phyloP scores from a whole-genome alignment of 768 basidiomycete species.

The Amanita phalloides region DNA sequence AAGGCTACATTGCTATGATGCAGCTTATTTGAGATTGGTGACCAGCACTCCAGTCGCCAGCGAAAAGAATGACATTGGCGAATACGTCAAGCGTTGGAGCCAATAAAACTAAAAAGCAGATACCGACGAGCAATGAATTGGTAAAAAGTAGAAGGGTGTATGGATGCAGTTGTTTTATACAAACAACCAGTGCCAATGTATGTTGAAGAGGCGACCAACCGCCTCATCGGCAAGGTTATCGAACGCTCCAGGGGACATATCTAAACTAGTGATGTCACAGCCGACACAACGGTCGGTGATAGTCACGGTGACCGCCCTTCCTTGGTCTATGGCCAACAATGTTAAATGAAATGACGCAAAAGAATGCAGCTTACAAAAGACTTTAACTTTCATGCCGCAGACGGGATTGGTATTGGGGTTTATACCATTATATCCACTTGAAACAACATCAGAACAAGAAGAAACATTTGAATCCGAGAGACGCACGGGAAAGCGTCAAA shows the following conservation, averaged over 20 bases:
- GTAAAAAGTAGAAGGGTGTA: slow-evolving; percentile 5
- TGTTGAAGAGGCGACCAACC: slow-evolving; percentile 38
- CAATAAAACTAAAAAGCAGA: slow-evolving; percentile 2
- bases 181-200: slow-evolving; percentile 39
- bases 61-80: slow-evolving; percentile 4
- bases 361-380: slow-evolving; percentile 34
- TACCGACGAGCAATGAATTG: slow-evolving; percentile 3
- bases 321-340: slow-evolving; percentile 29
- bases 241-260: slow-evolving; percentile 57
- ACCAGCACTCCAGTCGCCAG: slow-evolving; percentile 11
- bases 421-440: slow-evolving; percentile 40
- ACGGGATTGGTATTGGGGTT: slow-evolving; percentile 75
- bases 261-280: slow-evolving; percentile 42
- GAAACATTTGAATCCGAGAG: neutral
- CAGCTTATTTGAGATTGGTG: slow-evolving; percentile 10
- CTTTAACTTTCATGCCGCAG: slow-evolving; percentile 39
- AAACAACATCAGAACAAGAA: slow-evolving; percentile 2
- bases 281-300: slow-evolving; percentile 55
- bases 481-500: slow-evolving; percentile 56
- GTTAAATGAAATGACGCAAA: slow-evolving; percentile 4
- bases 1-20: slow-evolving; percentile 6
- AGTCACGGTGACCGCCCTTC: slow-evolving; percentile 34
- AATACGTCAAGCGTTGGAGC: slow-evolving; percentile 18
- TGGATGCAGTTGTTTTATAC: slow-evolving; percentile 12
- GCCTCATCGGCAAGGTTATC: slow-evolving; percentile 25